Percentiles rank a stretch among this genome's conserved stretches.
phyloP scores from a whole-genome alignment of 805 yeast genomes.

The Nakazawaea ambrosiae region DNA sequence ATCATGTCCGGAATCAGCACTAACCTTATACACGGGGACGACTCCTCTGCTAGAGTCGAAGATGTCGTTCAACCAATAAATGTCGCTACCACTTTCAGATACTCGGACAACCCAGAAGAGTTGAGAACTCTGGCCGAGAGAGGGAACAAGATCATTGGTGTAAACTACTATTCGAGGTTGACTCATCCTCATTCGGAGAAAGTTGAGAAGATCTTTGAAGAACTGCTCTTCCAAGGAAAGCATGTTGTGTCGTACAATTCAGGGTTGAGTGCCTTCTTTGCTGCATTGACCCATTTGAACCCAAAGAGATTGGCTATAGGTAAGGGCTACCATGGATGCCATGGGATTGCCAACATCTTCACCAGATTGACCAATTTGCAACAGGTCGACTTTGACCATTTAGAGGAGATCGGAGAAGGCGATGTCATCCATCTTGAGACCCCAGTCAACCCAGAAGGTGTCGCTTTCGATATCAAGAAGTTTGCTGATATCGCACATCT shows the following conservation, averaged over 20 bases:
- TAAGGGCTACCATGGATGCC: conserved; percentile 82
- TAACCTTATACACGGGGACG: conserved; percentile 62
- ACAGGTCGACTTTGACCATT: conserved; percentile 38
- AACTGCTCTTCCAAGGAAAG: conserved; percentile 38
- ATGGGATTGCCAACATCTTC: conserved; percentile 58
- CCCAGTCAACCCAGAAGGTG: conserved; percentile 83
- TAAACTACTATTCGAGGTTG: conserved; percentile 58
- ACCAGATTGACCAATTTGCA: conserved; percentile 53
- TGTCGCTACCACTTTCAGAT: conserved; percentile 72
- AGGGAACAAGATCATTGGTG: conserved; percentile 7
- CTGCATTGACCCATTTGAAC: conserved; percentile 57
- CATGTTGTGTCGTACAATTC: conserved; percentile 61
- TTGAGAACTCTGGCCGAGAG: conserved; percentile 38
- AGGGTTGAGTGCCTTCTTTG: conserved; percentile 79
- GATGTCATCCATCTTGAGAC: conserved; percentile 83
- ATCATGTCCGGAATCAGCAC: conserved; percentile 32
- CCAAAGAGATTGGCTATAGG: conserved; percentile 70
- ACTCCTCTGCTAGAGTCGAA: conserved; percentile 38
- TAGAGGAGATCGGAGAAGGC: conserved; percentile 44
- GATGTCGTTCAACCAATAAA: conserved; percentile 80
- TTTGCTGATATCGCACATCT: conserved; percentile 69
- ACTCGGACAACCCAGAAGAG: conserved; percentile 51
- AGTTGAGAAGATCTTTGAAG: conserved; percentile 57
- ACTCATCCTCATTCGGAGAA: conserved; percentile 68
- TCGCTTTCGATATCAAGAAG: conserved; percentile 50